Base-by-base conservation (phyloP, 179 eudicot species). In the Beta lomatogona region DNA sequence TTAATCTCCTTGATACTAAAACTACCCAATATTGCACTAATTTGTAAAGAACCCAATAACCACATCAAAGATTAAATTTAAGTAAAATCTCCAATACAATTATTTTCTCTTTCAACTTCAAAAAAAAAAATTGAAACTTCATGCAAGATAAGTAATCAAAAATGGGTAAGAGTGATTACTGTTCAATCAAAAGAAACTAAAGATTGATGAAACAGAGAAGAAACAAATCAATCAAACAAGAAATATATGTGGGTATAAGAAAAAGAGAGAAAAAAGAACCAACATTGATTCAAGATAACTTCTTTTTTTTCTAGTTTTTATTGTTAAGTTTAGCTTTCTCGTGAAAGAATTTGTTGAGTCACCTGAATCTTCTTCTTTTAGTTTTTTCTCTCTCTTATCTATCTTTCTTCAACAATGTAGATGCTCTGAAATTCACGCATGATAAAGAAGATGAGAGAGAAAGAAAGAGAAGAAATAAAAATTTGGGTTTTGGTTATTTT, bases 361-460 rank as follows among this genome's bases (percentile, higher is more conserved):
- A 21, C 22, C 31, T 73, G n/a, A 22, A 41, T 22, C 11, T 52
- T 73, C 6, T 31, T n/a, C 58, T 18, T 36, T 57, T 36, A 25
- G 22, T 48, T 25, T 28, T 44, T 44, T 61, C 46, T 53, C n/a
- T 9, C 28, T 76, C 15, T 82, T 53, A 14, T 9, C 28, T 76
- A 9, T 82, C 54, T 63, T 64, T 78, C 78, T 78, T 50, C 71
- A 67, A 77, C 25, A 78, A 78, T 73, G 81, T 60, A 69, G 76
- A 79, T 71, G 75, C 75, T 76, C 60, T 82, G 71, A 78, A 85
- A 28, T 75, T 77, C 71, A 83, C 69, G 85, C 82, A 79, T 79
- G 36, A 83, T 48, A 58, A 44, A 16, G 55, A 52, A 71, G 12
- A 18, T 14, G 22, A 8, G 58, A n/a, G 65, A 64, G 59, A 59